phyloP scores from a whole-genome alignment of 768 basidiomycete genomes.

The Amanita jacksonii region DNA sequence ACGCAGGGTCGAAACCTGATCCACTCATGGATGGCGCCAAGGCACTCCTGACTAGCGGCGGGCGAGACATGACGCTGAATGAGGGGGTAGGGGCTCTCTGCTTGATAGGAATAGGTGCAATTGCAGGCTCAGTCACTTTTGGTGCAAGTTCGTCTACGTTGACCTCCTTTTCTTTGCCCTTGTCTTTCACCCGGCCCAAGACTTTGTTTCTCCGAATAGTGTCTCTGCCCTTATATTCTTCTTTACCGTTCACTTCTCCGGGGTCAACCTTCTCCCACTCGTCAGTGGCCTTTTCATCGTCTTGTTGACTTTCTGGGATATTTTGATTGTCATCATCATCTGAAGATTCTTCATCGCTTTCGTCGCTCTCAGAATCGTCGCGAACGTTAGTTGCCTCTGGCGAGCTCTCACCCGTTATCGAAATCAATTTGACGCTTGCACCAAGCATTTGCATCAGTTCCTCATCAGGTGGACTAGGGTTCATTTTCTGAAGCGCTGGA shows the following conservation, averaged over 20 bases:
- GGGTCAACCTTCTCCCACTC: slow-evolving; percentile 9
- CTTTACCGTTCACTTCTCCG: slow-evolving; percentile 5
- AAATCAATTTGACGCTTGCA: slow-evolving; percentile 32
- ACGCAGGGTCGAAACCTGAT: not conserved
- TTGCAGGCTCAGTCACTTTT: slow-evolving; percentile 3
- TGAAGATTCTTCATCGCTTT: slow-evolving; percentile 12
- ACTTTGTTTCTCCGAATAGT: slow-evolving; percentile 7
- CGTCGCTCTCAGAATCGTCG: slow-evolving; percentile 18
- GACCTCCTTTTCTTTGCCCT: slow-evolving; percentile 11
- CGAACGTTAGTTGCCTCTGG: slow-evolving; percentile 14
- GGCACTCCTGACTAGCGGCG: slow-evolving; percentile 27
- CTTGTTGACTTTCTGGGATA: not conserved
- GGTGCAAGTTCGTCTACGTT: slow-evolving; percentile 1
- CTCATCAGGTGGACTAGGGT: slow-evolving; percentile 27
- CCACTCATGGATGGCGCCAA: slow-evolving; percentile 7
- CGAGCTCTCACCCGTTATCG: slow-evolving; percentile 24
- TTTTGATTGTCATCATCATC: not conserved
- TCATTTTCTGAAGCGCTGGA: not conserved
- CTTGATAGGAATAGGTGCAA: slow-evolving; percentile 52
- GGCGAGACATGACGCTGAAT: slow-evolving; percentile 56
- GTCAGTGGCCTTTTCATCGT: slow-evolving; percentile 1
- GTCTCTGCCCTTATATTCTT: slow-evolving; percentile 2
- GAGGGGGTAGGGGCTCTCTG: slow-evolving; percentile 43
- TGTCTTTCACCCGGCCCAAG: slow-evolving; percentile 11
- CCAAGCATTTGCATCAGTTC: slow-evolving; percentile 35